A percentile compares a stretch with the other conserved stretches of the same genome.
Evolutionary conservation across 805 yeast species (phyloP).

Genomic region (Candida xiaguanensis): DNA sequence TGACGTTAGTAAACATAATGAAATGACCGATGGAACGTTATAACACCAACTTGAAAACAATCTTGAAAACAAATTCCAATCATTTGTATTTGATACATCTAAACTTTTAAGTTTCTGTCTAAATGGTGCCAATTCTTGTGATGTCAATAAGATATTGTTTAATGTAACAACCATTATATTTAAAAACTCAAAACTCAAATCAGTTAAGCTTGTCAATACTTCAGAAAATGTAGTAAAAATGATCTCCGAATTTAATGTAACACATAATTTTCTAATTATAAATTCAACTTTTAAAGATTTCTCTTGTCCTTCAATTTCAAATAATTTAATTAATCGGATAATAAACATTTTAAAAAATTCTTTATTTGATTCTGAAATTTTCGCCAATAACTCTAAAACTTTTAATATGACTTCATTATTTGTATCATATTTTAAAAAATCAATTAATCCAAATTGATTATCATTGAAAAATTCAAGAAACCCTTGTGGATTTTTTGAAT

Average conservation of each 20-base stretch:
- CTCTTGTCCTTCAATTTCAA: constrained; percentile 61
- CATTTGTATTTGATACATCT: constrained; percentile 52
- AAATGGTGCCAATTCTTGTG: constrained; percentile 71
- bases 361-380: constrained; percentile 72
- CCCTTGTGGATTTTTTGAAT: constrained; percentile 50
- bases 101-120: constrained; percentile 60
- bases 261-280: constrained; percentile 79
- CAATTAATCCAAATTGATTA: constrained; percentile 53
- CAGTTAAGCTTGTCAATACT: constrained; percentile 40
- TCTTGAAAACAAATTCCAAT: constrained; percentile 65
- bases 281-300: constrained; percentile 49
- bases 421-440: constrained; percentile 71
- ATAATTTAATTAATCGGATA: constrained; percentile 62
- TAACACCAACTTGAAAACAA: constrained; percentile 90
- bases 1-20: constrained; percentile 81
- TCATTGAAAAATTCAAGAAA: constrained; percentile 23
- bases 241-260: constrained; percentile 74
- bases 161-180: constrained; percentile 81
- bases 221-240: constrained; percentile 78
- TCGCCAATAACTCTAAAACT: constrained; percentile 68
- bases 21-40: constrained; percentile 82
- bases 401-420: constrained; percentile 75
- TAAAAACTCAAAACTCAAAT: constrained; percentile 59
- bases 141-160: constrained; percentile 79
- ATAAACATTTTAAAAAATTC: constrained; percentile 73